Base-by-base conservation (phyloP, 139 green algal genomes). In the Gonium pectorale region DNA sequence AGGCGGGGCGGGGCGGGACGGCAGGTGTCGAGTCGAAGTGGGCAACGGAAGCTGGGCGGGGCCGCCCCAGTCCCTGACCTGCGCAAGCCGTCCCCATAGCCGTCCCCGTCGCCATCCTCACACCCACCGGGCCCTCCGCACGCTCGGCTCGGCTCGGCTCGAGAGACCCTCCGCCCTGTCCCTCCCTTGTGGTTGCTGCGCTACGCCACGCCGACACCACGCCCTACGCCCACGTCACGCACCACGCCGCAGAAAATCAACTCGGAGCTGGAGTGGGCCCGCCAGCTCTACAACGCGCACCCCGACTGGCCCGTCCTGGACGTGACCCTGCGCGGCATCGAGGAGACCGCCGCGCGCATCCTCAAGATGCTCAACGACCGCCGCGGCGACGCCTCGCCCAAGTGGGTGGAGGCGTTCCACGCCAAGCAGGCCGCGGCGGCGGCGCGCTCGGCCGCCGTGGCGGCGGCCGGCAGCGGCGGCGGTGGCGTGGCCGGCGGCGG, bases 281-380 rank as follows among this genome's bases (percentile, higher is more conserved):
- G 59, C 44, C 29, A 85, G 60, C 79, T 94, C 68, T 94, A 94
- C 68, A 68, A 64, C 43, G 21, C 51, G 1, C 87, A 94, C 83
- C 81, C 91, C 9, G 62, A 86, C 2, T 94, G 91, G 91, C 85
- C 85, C 3, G 86, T 94, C 2, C 80, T 94, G 29, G 89, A 94
- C 52, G 91, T 93, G 31, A 94, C 90, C 8, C 67, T 86, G 54
- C 60, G 83, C 29, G 90, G 89, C 46, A 87, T 94, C 24, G 91
- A 94, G 85, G 91, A 94, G 79, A 90, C 81, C 37, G 91, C 91
- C 17, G 91, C 89, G 21, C 73, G 81, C 24, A 92, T 94, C 71
- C 67, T 93, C 40, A 86, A 85, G 67, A 54, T 91, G 43, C 85
- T 94, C 43, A 91, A 77, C 54, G 90, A 93, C 56, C 72, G 85